Conservation (phyloP, 1,139 yeast genomes). For the Debaryomyces fabryi region DNA sequence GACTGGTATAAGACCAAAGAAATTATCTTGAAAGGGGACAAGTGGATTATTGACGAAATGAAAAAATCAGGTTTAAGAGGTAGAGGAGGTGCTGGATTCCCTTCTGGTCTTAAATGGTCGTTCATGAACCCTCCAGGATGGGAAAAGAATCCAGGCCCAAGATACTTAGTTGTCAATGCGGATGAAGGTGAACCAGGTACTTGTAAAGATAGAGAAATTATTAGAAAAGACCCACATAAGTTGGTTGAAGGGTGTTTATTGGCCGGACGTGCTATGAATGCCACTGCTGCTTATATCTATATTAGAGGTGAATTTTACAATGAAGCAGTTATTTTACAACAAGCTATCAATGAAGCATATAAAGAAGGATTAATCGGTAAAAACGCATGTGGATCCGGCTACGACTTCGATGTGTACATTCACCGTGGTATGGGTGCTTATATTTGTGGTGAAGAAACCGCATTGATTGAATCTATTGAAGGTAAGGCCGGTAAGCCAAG, state of each 20-base stretch:
- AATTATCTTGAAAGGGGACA: slow-evolving; percentile 76
- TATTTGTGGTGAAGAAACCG: slow-evolving; percentile 90
- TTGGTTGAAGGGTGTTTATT: slow-evolving; percentile 84
- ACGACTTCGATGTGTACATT: slow-evolving; percentile 75
- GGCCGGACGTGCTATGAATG: slow-evolving; percentile 91
- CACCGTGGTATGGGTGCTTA: slow-evolving; percentile 94
- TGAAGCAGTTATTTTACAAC: slow-evolving; percentile 71
- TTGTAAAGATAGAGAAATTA: slow-evolving; percentile 87
- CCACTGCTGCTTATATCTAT: slow-evolving; percentile 88
- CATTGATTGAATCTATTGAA: slow-evolving; percentile 81
- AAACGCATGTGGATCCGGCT: slow-evolving; percentile 86
- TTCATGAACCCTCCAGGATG: slow-evolving; percentile 95
- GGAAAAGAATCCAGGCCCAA: slow-evolving; percentile 85
- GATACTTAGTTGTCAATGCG: slow-evolving; percentile 85
- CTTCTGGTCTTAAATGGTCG: slow-evolving; percentile 88
- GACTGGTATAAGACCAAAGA: slow-evolving; percentile 93
- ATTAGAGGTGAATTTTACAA: slow-evolving; percentile 87
- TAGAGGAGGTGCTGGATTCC: slow-evolving; percentile 93
- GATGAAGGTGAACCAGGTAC: slow-evolving; percentile 96
- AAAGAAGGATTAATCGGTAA: slow-evolving; percentile 77
- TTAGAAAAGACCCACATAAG: slow-evolving; percentile 88
- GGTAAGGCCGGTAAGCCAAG: slow-evolving; percentile 94
- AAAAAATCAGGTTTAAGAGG: slow-evolving; percentile 85
- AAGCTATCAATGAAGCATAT: slow-evolving; percentile 85
- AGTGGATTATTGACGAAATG: slow-evolving; percentile 86